phyloP scores from a whole-genome alignment of 179 eudicot species.

The Carnegiea gigantea region DNA sequence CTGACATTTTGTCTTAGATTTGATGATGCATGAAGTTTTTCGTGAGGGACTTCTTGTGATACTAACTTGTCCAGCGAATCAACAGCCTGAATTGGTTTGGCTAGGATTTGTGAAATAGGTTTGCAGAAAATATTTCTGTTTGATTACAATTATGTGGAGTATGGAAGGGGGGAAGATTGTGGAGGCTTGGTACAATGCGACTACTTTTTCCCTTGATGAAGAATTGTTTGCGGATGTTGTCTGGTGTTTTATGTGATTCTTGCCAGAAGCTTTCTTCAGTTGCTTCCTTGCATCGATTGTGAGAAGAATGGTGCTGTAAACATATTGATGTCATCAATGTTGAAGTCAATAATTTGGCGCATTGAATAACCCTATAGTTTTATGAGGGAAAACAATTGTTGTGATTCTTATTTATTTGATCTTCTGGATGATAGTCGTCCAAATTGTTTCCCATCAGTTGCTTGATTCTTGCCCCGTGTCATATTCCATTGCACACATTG shows the following conservation, averaged over 20 bases:
- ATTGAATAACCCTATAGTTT: neutral
- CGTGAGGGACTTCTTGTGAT: too few relatives aligned
- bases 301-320: constrained; percentile 2
- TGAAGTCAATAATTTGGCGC: neutral
- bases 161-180: neutral
- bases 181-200: neutral
- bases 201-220: neutral
- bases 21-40: too few relatives aligned
- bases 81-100: neutral
- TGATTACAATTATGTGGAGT: neutral
- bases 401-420: neutral
- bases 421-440: neutral
- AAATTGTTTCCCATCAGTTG: neutral
- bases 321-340: neutral
- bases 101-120: neutral
- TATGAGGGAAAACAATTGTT: neutral
- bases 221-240: neutral
- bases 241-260: neutral
- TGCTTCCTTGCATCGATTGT: neutral
- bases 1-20: too few relatives aligned
- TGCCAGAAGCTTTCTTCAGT: neutral
- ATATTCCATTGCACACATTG: neutral
- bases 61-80: too few relatives aligned
- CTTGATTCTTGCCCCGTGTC: neutral
- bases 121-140: neutral